Evolutionary conservation across 352 stramenopile genomes (phyloP).

Genomic region (Pythium vanterpoolii): DNA sequence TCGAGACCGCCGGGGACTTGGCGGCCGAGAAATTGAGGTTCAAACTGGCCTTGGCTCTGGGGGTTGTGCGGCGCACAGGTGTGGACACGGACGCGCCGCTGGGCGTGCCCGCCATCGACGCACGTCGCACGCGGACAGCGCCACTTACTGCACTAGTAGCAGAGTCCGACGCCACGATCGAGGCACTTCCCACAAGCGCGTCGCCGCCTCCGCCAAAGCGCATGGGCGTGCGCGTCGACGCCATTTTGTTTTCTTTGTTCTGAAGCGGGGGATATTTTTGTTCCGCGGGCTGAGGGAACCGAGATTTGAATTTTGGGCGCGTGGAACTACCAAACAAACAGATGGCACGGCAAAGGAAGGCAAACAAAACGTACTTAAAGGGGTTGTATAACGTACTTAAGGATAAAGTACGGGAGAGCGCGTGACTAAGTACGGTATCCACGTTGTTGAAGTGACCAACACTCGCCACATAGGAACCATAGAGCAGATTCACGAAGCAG

Average conservation of each 20-base stretch:
- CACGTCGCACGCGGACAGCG: neutral
- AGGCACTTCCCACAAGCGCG: neutral
- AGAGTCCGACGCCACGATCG: neutral
- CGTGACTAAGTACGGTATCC: neutral
- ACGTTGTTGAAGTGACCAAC: neutral
- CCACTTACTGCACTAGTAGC: no score
- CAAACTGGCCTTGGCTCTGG: constrained; percentile 21
- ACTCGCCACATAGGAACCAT: neutral
- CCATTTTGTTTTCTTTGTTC: neutral
- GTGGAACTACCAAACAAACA: neutral
- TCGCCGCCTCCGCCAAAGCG: neutral
- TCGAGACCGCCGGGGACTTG: neutral
- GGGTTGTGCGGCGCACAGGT: constrained; percentile 8
- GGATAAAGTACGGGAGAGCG: neutral
- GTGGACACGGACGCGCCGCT: neutral
- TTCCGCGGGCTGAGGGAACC: neutral
- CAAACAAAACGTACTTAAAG: neutral
- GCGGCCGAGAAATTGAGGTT: constrained; percentile 20
- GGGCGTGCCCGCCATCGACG: neutral
- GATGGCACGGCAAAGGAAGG: neutral
- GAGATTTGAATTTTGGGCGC: neutral
- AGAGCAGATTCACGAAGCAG: neutral
- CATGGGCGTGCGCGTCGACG: neutral
- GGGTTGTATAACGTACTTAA: constrained; percentile 1
- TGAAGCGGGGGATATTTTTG: neutral